phyloP scores from a whole-genome alignment of 2,329 filamentous ascomycete genomes.

The Parastagonospora avenae region DNA sequence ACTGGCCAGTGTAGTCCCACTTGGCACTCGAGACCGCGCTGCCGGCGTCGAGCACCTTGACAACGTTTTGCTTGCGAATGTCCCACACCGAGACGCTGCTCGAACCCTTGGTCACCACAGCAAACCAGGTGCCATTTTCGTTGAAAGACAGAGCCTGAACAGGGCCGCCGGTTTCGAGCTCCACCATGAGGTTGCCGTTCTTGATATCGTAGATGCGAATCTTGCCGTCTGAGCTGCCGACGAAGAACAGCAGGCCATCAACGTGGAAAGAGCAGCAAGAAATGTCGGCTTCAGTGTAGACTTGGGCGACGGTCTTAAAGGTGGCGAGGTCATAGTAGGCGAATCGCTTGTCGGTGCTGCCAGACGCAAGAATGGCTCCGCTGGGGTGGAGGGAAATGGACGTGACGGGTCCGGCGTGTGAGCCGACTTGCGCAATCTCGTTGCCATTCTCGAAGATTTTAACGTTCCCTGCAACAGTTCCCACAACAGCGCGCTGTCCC shows the following conservation, averaged over 20 bases:
- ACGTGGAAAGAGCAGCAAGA: conserved; percentile 88
- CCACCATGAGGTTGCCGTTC: conserved; percentile 75
- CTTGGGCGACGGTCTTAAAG: conserved; percentile 73
- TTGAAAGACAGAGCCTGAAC: conserved; percentile 83
- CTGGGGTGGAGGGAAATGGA: conserved; percentile 82
- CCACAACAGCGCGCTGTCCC: conserved; percentile 71
- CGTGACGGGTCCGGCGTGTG: conserved; percentile 82
- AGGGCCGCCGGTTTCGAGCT: conserved; percentile 68
- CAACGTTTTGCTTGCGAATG: conserved; percentile 79
- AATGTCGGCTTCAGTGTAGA: conserved; percentile 78
- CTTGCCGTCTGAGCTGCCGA: conserved; percentile 77
- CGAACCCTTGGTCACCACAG: conserved; percentile 77
- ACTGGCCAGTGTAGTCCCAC: conserved; percentile 97
- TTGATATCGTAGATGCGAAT: conserved; percentile 91
- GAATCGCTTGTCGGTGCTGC: conserved; percentile 90
- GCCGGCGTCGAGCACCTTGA: conserved; percentile 86
- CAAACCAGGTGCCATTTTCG: conserved; percentile 96
- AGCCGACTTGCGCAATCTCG: conserved; percentile 72
- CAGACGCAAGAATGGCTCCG: conserved; percentile 81
- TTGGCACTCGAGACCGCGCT: conserved; percentile 74
- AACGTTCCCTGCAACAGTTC: conserved; percentile 75
- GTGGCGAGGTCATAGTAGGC: conserved; percentile 80
- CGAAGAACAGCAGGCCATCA: conserved; percentile 91
- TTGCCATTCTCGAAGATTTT: conserved; percentile 77
- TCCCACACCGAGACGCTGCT: conserved; percentile 87